Base-by-base conservation (phyloP, 2,329 filamentous ascomycete genomes). In the Fusarium tanahbumbuense region DNA sequence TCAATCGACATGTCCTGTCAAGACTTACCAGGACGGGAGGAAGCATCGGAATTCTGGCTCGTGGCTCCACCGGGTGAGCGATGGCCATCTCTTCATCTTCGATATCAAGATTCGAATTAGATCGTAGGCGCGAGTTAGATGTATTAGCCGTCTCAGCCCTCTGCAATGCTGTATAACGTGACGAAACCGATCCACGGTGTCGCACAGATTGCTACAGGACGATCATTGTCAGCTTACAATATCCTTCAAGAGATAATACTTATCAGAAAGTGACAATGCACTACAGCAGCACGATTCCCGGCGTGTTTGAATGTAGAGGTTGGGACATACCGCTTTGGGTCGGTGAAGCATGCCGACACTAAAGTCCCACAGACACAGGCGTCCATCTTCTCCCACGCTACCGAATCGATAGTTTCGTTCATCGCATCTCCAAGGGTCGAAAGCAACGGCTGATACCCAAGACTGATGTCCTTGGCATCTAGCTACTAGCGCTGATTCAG, bases 401-500 rank as follows among this genome's bases (percentile, higher is more conserved):
- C 96, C 96, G 75, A 99, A 97, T 3, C 96, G 89, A 81, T 99
- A 99, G 75, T 93, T 98, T 73, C 92, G 89, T 77, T 97, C 93
- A 76, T 99, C 96, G 76, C 96, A 99, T 68, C 94, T 88, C 96
- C 96, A 99, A 0, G 94, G 94, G 78, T 99, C 96, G 78, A 98
- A 99, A 6, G 93, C 93, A 41, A 99, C 93, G 18, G 91, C 90
- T 6, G 93, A 94, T 1, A 99, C 94, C 94, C 94, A 99, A 7
- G 94, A 97, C 70, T 97, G 92, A 80, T 99, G 96, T 5, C 96
- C 96, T 76, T 97, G 93, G 78, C 96, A 98, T 68, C 96, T 89
- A 20, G 95, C 96, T 52, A 99, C 91, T 52, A 99, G 89, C 56
- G 90, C 88, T 47, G 89, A 90, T 75, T 98, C 96, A 42, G 90